phyloP scores from a whole-genome alignment of 441 rosid genomes.

The Erodium trifolium region DNA sequence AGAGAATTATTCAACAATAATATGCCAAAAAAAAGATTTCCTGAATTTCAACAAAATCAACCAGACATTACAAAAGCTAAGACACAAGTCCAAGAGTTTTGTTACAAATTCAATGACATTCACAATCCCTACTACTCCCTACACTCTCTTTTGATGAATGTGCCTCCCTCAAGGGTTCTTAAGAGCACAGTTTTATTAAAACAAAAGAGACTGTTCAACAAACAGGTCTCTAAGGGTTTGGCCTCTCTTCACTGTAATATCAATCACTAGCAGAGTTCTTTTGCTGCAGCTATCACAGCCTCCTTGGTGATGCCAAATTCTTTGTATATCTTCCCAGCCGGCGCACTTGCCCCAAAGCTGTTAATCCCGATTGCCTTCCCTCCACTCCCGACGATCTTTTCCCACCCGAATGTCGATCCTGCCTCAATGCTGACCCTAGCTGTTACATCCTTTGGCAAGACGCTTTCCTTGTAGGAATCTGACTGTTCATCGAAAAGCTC shows the following conservation, averaged over 20 bases:
- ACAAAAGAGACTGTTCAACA: conserved; percentile 10
- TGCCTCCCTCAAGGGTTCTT: conserved; percentile 16
- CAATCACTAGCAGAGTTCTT: conserved; percentile 34
- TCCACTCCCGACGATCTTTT: conserved; percentile 54
- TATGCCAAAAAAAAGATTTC: neutral
- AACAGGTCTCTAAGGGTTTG: too few relatives aligned
- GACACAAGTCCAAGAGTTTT: conserved; percentile 23
- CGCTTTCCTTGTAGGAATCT: conserved; percentile 73
- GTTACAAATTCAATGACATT: conserved; percentile 24
- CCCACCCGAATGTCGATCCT: conserved; percentile 85
- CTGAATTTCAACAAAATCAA: conserved; percentile 13
- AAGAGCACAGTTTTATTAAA: conserved; percentile 27
- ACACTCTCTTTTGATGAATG: conserved; percentile 11
- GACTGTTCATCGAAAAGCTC: conserved; percentile 73
- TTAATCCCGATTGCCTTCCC: conserved; percentile 79
- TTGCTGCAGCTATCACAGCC: conserved; percentile 71
- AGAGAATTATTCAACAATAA: too few relatives aligned
- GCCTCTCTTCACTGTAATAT: too few relatives aligned
- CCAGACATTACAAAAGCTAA: conserved; percentile 16
- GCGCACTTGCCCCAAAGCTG: conserved; percentile 81
- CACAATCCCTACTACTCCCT: conserved; percentile 19
- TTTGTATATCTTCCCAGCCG: conserved; percentile 69
- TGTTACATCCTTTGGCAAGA: conserved; percentile 56
- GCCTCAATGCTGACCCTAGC: conserved; percentile 25
- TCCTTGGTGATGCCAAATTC: conserved; percentile 65